phyloP scores from a whole-genome alignment of 2,329 filamentous ascomycete genomes.

The Camillea tinctor region DNA sequence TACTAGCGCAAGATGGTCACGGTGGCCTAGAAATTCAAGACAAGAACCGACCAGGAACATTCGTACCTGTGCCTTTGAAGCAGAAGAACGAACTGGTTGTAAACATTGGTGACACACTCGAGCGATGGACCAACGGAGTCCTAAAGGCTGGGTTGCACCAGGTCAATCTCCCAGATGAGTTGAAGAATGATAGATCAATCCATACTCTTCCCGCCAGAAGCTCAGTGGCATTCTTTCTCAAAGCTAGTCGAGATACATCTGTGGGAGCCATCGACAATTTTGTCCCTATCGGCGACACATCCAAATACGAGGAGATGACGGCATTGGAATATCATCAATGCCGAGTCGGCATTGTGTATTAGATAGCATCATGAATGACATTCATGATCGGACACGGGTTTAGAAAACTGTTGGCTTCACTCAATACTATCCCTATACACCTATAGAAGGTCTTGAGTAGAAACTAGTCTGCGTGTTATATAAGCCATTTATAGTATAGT shows the following conservation, averaged over 20 bases:
- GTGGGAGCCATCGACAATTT: background rate
- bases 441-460: too few relatives aligned
- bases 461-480: too few relatives aligned
- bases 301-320: too few relatives aligned
- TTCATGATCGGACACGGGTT: too few relatives aligned
- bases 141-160: conserved; percentile 7
- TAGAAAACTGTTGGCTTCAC: too few relatives aligned
- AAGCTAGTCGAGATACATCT: conserved; percentile 4
- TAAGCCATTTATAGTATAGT: too few relatives aligned
- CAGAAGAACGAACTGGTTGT: conserved; percentile 4
- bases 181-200: background rate
- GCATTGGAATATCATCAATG: too few relatives aligned
- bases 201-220: conserved; percentile 2
- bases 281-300: too few relatives aligned
- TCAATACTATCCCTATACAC: too few relatives aligned
- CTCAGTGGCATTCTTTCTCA: conserved; percentile 6
- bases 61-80: conserved; percentile 1
- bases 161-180: background rate
- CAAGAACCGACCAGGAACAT: conserved; percentile 1
- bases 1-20: conserved; percentile 6
- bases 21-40: conserved; percentile 11
- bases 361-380: too few relatives aligned
- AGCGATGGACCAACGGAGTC: conserved; percentile 8
- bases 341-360: too few relatives aligned
- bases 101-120: conserved; percentile 7